Evolutionary conservation across 352 stramenopile genomes (phyloP), one percentile per base, ranked within the genome.

Genomic region (Aphanomyces cochlioides): DNA sequence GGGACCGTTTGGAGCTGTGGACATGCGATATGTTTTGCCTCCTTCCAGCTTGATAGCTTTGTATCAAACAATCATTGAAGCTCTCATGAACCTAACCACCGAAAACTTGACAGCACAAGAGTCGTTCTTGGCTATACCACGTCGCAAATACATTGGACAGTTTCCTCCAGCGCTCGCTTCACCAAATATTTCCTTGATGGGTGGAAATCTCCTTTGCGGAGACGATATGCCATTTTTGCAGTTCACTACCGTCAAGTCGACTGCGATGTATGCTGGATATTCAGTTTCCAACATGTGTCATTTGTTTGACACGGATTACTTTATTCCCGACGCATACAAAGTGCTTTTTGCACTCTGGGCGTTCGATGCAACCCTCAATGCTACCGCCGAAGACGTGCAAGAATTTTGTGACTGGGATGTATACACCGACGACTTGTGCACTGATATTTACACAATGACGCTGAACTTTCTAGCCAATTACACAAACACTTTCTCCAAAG

Each of bases 191-290:
- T 34, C 10, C 8, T 7, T 69, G 8, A 12, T 59, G 10, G 61
- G 61, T 7, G 61, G 61, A 10, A 59, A 69, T 19, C 7, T 69
- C 7, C 38, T 69, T 19, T 69, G 61, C 48, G 61, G 61, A 17
- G 19, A 61, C 48, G 61, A 69, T 12, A 34, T 28, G 8, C 61
- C 61, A 15, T 6, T 47, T 37, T 12, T 58, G 50, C 1, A 12
- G 7, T 19, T 36, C 50, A 19, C 21, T 2, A 19, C 50, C 7
- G 17, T 28, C 17, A 0, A 19, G 21, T 13, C 8, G 10, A 28
- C 28, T 28, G 28, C 28, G 28, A 36, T 58, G 50, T 58, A 58
- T 19, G 7, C 17, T 19, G 50, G 50, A 12, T 58, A 37, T 36
- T 37, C 17, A 17, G 36, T 28, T 19, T 58, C 50, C 17, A 58